Evolutionary conservation across 805 yeast species (phyloP).

Genomic region (Dipodascus albidus): DNA sequence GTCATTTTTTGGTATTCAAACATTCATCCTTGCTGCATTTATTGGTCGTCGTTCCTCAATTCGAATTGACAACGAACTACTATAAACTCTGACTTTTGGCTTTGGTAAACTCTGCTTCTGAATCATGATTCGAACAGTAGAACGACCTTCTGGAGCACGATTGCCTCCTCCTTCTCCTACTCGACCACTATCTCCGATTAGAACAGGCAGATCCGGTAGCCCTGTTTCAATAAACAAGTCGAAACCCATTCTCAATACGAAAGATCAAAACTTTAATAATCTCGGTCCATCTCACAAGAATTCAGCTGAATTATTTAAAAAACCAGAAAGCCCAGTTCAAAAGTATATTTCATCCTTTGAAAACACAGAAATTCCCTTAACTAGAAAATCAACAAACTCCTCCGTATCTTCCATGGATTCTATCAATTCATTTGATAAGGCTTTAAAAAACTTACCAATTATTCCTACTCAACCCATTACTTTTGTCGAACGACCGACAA

Average conservation of each 20-base stretch:
- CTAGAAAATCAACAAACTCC: background rate
- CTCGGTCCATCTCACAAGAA: background rate
- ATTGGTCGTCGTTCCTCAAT: too few species aligned
- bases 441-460: background rate
- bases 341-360: background rate
- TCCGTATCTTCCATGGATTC: background rate
- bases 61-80: too few species aligned
- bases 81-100: too few species aligned
- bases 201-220: background rate
- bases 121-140: background rate
- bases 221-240: background rate
- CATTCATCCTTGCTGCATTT: too few species aligned
- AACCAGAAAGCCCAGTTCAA: background rate
- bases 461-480: background rate
- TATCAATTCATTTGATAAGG: background rate
- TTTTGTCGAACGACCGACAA: background rate
- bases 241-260: background rate
- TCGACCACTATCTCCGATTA: background rate
- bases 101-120: too few species aligned
- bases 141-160: background rate
- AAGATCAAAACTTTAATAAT: background rate
- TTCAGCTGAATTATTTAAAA: background rate
- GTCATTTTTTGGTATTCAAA: too few species aligned
- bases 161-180: background rate
- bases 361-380: background rate